Evolutionary conservation across 805 yeast species (phyloP).

Genomic region (Ogataea salicorniae): DNA sequence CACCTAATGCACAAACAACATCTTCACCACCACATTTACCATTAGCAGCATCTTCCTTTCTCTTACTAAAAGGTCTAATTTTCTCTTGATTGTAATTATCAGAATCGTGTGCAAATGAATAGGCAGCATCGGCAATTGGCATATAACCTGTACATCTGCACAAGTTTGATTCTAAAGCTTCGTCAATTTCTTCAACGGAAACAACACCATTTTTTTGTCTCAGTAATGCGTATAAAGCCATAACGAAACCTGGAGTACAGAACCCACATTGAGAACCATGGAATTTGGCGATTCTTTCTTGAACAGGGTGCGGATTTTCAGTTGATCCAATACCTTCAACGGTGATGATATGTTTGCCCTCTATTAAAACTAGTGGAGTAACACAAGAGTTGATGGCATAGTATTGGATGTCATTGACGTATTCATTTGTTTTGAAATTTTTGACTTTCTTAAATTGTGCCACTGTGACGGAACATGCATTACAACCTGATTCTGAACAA

Average conservation of each 20-base stretch:
- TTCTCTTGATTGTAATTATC: conserved; percentile 26
- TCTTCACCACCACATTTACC: conserved; percentile 6
- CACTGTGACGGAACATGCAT: conserved; percentile 43
- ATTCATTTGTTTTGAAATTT: conserved; percentile 5
- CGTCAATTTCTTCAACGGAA: conserved; percentile 35
- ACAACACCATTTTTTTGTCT: conserved; percentile 34
- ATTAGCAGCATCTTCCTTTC: not conserved
- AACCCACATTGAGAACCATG: conserved; percentile 50
- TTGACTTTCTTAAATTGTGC: conserved; percentile 27
- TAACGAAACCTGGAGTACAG: conserved; percentile 47
- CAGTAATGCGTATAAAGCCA: conserved; percentile 40
- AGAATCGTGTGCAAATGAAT: conserved; percentile 35
- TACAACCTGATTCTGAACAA: conserved; percentile 48
- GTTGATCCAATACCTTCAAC: conserved; percentile 43
- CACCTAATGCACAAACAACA: conserved; percentile 29
- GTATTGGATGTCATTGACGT: conserved; percentile 25
- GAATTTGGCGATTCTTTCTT: conserved; percentile 42
- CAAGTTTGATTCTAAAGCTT: conserved; percentile 43
- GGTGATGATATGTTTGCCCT: conserved; percentile 42
- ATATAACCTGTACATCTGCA: conserved; percentile 48
- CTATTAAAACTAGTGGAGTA: conserved; percentile 40
- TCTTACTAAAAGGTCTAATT: conserved; percentile 15
- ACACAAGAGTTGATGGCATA: conserved; percentile 43
- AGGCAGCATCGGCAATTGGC: conserved; percentile 44
- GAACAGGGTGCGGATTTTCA: conserved; percentile 41